Conservation (phyloP, 108 stramenopile species). For the Cyclotella cryptica region DNA sequence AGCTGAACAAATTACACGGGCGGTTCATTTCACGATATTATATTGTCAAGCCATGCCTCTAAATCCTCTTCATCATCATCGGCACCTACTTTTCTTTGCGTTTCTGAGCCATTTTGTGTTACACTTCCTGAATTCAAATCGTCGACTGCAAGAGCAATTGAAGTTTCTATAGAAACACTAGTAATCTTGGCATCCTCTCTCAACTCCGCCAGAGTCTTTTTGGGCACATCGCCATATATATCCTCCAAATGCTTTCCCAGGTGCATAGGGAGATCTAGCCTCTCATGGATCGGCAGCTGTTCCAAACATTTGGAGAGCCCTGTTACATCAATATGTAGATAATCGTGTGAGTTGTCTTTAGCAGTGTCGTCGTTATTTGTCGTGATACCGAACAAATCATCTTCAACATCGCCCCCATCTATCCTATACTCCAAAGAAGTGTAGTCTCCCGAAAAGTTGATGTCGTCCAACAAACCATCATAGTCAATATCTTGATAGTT, state of each 20-base stretch:
- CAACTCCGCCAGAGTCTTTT: slow-evolving; percentile 24
- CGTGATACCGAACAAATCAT: background rate
- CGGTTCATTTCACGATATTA: slow-evolving; percentile 7
- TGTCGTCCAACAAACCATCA: slow-evolving; percentile 16
- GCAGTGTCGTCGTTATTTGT: background rate
- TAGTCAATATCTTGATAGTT: background rate
- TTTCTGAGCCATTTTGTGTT: background rate
- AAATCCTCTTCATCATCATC: slow-evolving; percentile 12
- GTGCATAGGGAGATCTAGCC: slow-evolving; percentile 9
- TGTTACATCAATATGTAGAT: slow-evolving; percentile 6
- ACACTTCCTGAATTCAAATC: background rate
- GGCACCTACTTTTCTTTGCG: background rate
- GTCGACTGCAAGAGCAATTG: background rate
- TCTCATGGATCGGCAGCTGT: slow-evolving; percentile 1
- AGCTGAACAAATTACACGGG: too few species aligned
- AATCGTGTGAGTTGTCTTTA: background rate
- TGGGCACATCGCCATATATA: slow-evolving; percentile 9
- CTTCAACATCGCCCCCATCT: background rate
- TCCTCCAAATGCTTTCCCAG: slow-evolving; percentile 14
- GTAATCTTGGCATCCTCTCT: slow-evolving; percentile 20
- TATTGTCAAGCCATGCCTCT: slow-evolving; percentile 13
- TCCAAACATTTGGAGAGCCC: slow-evolving; percentile 12
- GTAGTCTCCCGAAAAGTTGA: background rate
- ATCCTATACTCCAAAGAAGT: background rate
- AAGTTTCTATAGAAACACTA: background rate